phyloP scores from a whole-genome alignment of 345 rosid species.

The Ceriops decandra region DNA sequence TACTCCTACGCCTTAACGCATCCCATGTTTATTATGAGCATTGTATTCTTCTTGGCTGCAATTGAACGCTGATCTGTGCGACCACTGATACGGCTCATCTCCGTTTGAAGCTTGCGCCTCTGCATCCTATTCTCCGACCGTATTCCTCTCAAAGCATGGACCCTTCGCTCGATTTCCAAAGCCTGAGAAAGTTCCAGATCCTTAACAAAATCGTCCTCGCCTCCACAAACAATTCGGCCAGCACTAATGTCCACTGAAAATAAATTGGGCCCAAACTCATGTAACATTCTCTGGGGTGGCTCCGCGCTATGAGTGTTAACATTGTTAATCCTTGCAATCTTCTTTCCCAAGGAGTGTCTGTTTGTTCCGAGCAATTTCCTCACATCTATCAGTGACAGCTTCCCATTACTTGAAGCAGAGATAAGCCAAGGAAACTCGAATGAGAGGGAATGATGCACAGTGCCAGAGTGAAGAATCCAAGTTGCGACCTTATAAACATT shows the following conservation, averaged over 20 bases:
- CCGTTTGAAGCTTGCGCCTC: constrained; percentile 60
- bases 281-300: constrained; percentile 91
- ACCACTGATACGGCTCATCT: constrained; percentile 55
- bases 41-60: constrained; percentile 71
- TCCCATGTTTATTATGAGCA: constrained; percentile 57
- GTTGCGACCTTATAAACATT: constrained; percentile 49
- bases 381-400: constrained; percentile 68
- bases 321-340: constrained; percentile 28
- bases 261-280: constrained; percentile 64
- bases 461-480: constrained; percentile 82
- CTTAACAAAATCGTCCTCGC: constrained; percentile 78
- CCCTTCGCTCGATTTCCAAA: constrained; percentile 62
- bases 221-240: too few species aligned
- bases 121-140: constrained; percentile 79
- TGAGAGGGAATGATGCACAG: constrained; percentile 68
- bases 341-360: constrained; percentile 30
- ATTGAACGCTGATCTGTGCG: constrained; percentile 53
- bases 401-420: constrained; percentile 81
- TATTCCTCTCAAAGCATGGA: constrained; percentile 52
- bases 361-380: constrained; percentile 62
- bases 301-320: constrained; percentile 36
- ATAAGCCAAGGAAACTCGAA: constrained; percentile 98
- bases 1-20: constrained; percentile 51
- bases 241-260: constrained; percentile 71
- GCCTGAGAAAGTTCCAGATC: constrained; percentile 90